Evolutionary conservation across 2,329 filamentous ascomycete species (phyloP).

Genomic region (Hypoxylon sp.): DNA sequence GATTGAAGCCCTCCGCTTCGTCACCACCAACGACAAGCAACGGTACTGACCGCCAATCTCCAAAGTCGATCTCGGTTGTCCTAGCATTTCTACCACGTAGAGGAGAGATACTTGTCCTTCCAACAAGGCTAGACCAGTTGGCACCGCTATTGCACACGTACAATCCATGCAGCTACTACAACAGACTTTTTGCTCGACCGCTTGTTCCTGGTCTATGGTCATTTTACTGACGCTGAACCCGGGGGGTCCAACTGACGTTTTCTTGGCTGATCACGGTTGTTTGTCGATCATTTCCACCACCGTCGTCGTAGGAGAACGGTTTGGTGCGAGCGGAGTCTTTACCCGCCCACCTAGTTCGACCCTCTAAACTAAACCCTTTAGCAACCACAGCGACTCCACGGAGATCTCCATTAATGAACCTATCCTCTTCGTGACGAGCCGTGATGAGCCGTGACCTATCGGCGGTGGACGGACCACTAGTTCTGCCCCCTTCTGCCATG

Average conservation of each 20-base stretch:
- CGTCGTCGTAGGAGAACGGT: constrained; percentile 30
- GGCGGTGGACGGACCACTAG: constrained; percentile 35
- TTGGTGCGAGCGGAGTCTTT: constrained; percentile 46
- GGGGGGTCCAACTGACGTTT: constrained; percentile 44
- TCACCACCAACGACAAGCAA: constrained; percentile 38
- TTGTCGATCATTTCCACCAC: constrained; percentile 43
- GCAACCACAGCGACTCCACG: constrained; percentile 41
- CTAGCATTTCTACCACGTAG: constrained; percentile 33
- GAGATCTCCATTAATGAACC: constrained; percentile 46
- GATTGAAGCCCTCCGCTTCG: constrained; percentile 42
- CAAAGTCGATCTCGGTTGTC: constrained; percentile 44
- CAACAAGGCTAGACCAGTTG: constrained; percentile 44
- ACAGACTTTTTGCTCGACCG: constrained; percentile 34
- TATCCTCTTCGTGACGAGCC: constrained; percentile 44
- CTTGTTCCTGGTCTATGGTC: constrained; percentile 36
- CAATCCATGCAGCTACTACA: constrained; percentile 23
- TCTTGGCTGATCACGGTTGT: constrained; percentile 40
- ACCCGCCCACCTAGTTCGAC: constrained; percentile 46
- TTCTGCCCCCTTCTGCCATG: constrained; percentile 29
- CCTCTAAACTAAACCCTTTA: constrained; percentile 43
- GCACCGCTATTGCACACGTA: constrained; percentile 41
- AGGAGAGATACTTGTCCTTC: constrained; percentile 28
- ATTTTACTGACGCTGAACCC: constrained; percentile 34
- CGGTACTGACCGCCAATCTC: constrained; percentile 47
- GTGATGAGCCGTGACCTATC: constrained; percentile 44